These are phyloP conservation scores for Phoma sp. DNA, from an alignment of 2,329 filamentous ascomycete genomes.

Conservation along the genomic window DNA sequence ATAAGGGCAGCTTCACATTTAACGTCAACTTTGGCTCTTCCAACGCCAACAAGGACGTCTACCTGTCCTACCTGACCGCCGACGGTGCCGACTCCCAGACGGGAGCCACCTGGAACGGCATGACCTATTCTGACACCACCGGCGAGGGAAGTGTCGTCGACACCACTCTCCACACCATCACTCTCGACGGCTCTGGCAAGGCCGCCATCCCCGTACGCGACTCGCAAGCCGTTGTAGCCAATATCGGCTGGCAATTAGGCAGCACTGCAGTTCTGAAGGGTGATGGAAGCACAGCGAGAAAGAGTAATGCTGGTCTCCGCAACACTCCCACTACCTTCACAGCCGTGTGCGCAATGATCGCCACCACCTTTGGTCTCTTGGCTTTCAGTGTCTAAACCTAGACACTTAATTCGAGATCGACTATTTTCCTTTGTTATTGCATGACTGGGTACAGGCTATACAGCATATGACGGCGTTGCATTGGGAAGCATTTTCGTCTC, in stretches of 20 bases:
- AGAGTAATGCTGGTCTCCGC: conserved; percentile 34
- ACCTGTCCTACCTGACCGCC: conserved; percentile 57
- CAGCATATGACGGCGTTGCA: conserved; percentile 18
- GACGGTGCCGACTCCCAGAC: conserved; percentile 54
- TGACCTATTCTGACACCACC: conserved; percentile 53
- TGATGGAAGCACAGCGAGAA: conserved; percentile 36
- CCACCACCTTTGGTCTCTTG: conserved; percentile 18
- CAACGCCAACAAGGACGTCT: conserved; percentile 53
- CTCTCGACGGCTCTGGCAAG: conserved; percentile 31
- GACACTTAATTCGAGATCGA: conserved; percentile 14
- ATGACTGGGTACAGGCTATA: conserved; percentile 11
- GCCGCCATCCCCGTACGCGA: conserved; percentile 49
- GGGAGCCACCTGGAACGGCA: conserved; percentile 57
- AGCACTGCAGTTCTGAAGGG: conserved; percentile 39
- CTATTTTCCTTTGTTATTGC: conserved; percentile 12
- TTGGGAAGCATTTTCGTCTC: conserved; percentile 7
- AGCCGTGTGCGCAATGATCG: conserved; percentile 17
- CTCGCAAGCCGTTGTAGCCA: conserved; percentile 57
- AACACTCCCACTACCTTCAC: conserved; percentile 16
- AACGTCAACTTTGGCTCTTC: conserved; percentile 51
- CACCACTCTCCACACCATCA: conserved; percentile 39
- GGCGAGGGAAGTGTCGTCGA: conserved; percentile 51
- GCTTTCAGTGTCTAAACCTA: conserved; percentile 8
- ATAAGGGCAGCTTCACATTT: conserved; percentile 53
- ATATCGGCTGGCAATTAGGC: conserved; percentile 52